These are phyloP conservation scores for Pythium angustatum DNA, from an alignment of 352 stramenopile genomes.

Conservation along the genomic window DNA sequence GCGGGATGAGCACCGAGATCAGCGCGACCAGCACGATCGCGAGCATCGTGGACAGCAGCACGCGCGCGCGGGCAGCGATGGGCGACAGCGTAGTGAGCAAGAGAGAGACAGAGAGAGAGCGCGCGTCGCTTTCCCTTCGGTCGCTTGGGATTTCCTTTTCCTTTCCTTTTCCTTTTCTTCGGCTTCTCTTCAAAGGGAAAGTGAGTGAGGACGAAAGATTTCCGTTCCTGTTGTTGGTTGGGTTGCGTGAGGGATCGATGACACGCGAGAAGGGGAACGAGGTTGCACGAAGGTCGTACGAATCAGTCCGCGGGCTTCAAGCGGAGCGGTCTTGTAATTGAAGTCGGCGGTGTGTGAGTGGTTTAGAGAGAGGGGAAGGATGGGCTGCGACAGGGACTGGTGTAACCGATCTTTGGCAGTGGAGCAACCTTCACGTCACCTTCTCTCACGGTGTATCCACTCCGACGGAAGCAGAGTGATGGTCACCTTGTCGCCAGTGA, in stretches of 20 bases:
- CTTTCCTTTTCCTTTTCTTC: slow-evolving; percentile 4
- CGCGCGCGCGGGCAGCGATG: background rate
- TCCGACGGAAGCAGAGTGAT: slow-evolving; percentile 8
- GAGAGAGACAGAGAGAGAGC: slow-evolving; percentile 5
- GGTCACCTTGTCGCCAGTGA: slow-evolving; percentile 4
- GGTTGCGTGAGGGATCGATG: background rate
- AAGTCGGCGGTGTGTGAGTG: background rate
- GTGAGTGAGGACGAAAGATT: slow-evolving; percentile 9
- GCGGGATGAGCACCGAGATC: slow-evolving; percentile 31
- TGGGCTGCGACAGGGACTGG: background rate
- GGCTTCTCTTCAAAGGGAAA: slow-evolving; percentile 8
- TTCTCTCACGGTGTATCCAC: background rate
- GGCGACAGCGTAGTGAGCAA: background rate
- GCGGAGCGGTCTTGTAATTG: slow-evolving; percentile 3
- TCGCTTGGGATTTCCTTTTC: background rate
- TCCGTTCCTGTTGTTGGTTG: too few species aligned
- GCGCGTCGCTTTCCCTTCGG: background rate
- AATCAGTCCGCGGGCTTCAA: slow-evolving; percentile 27
- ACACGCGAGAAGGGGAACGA: slow-evolving; percentile 1
- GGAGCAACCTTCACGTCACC: slow-evolving; percentile 5
- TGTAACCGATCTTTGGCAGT: background rate
- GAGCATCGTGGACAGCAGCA: slow-evolving; percentile 23
- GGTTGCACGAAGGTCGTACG: slow-evolving; percentile 27
- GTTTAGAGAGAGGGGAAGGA: background rate
- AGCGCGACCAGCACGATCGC: slow-evolving; percentile 24